A percentile compares a stretch with the other conserved stretches of the same genome.
Evolutionary conservation across 345 rosid genomes (phyloP).

Genomic region (Populus davidiana): DNA sequence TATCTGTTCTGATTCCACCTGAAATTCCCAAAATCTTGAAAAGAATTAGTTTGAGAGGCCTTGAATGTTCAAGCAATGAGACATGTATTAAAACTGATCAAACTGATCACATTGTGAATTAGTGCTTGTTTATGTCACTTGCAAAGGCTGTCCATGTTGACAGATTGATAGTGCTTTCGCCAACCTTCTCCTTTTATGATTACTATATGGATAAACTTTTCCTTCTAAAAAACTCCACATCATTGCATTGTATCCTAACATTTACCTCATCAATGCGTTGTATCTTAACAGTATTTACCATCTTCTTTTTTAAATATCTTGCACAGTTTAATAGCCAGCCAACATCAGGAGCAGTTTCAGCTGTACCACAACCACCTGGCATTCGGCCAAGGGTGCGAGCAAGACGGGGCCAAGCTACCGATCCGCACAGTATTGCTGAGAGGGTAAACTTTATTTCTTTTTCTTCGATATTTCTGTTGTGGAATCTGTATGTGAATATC

Average conservation of each 20-base stretch:
- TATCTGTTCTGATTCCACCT: not conserved
- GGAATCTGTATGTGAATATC: not conserved
- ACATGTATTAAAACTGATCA: not conserved
- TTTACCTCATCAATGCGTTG: not conserved
- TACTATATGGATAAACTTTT: not conserved
- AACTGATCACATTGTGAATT: not conserved
- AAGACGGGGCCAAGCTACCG: slow-evolving; percentile 36
- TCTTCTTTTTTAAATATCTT: not conserved
- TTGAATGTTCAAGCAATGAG: not conserved
- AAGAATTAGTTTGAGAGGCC: not conserved
- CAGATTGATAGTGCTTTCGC: not conserved
- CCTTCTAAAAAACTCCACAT: not conserved
- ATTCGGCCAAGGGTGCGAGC: slow-evolving; percentile 31
- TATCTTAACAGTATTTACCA: not conserved
- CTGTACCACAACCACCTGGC: slow-evolving; percentile 41
- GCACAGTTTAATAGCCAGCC: slow-evolving; percentile 50
- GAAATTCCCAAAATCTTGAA: not conserved
- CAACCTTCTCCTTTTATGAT: not conserved
- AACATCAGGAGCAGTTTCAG: slow-evolving; percentile 29
- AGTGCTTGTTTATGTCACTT: not conserved
- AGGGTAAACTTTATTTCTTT: slow-evolving; percentile 14
- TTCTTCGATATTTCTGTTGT: not conserved
- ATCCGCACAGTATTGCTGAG: slow-evolving; percentile 36
- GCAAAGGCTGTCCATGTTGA: not conserved
- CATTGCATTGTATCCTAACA: not conserved